These are phyloP conservation scores for Priceomyces fermenticarens DNA, from an alignment of 805 yeast genomes.

Conservation along the genomic window DNA sequence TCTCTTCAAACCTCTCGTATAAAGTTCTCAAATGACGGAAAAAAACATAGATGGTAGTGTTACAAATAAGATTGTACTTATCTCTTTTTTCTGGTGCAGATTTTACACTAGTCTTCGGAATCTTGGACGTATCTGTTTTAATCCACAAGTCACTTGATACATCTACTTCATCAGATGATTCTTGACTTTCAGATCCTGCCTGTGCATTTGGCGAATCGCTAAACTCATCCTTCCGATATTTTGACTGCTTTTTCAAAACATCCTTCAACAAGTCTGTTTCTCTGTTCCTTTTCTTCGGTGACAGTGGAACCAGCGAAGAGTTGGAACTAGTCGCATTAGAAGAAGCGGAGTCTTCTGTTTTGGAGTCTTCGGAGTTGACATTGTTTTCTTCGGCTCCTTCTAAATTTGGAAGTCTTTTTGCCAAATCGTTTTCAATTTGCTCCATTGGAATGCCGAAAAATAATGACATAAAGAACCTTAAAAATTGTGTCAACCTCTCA, in stretches of 20 bases:
- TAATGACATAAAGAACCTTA: constrained; percentile 65
- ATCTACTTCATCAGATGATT: constrained; percentile 28
- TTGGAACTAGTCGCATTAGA: constrained; percentile 12
- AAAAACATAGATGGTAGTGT: constrained; percentile 84
- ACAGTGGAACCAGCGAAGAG: constrained; percentile 12
- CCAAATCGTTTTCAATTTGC: constrained; percentile 41
- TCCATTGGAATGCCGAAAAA: constrained; percentile 64
- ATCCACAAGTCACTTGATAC: constrained; percentile 43
- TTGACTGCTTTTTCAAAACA: constrained; percentile 54
- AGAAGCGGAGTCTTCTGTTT: constrained; percentile 3
- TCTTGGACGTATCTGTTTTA: constrained; percentile 30
- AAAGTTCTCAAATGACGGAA: constrained; percentile 81
- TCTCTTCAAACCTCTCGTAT: constrained; percentile 75
- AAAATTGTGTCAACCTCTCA: constrained; percentile 68
- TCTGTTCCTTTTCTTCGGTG: constrained; percentile 48
- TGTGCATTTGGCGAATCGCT: constrained; percentile 26
- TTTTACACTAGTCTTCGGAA: constrained; percentile 20
- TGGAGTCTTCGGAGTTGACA: constrained; percentile 1
- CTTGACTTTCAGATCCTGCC: constrained; percentile 32
- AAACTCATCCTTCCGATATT: constrained; percentile 32
- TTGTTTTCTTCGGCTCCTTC: constrained; percentile 5
- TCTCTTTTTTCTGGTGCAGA: constrained; percentile 39
- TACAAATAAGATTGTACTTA: constrained; percentile 77
- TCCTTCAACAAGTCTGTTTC: constrained; percentile 57
- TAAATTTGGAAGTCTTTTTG: constrained; percentile 8